These are phyloP conservation scores for Globisporangium radiosum DNA, from an alignment of 352 stramenopile species.

Conservation along the genomic window DNA sequence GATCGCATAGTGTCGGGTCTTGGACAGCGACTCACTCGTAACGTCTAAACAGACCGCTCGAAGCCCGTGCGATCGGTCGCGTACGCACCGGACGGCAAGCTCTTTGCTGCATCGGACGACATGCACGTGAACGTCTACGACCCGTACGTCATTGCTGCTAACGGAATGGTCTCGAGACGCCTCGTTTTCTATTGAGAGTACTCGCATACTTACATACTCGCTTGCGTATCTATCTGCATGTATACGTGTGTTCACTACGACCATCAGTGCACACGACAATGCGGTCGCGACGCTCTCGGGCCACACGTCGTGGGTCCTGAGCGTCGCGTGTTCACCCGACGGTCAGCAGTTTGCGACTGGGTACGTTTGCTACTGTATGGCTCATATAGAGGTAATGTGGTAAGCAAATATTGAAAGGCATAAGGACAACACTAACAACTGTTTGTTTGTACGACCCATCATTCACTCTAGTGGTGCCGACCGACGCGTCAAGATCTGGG, in stretches of 20 bases:
- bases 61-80: constrained; percentile 85
- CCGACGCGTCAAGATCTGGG: constrained; percentile 90
- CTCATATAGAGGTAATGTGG: too few relatives aligned
- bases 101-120: constrained; percentile 88
- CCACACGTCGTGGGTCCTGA: constrained; percentile 87
- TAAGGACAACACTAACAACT: too few relatives aligned
- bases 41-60: constrained; percentile 54
- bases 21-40: background rate
- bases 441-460: too few relatives aligned
- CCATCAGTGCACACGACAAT: constrained; percentile 53
- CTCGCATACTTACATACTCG: background rate
- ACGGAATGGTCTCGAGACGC: background rate
- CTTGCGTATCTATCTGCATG: background rate
- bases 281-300: constrained; percentile 79
- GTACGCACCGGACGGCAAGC: constrained; percentile 79
- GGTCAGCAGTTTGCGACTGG: constrained; percentile 81
- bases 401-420: too few relatives aligned
- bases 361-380: constrained; percentile 20
- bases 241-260: too few relatives aligned
- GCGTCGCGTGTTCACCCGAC: constrained; percentile 79
- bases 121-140: constrained; percentile 92
- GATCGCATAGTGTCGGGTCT: too few relatives aligned
- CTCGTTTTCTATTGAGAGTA: background rate
- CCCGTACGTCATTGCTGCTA: constrained; percentile 48
- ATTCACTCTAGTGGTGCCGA: constrained; percentile 54